phyloP scores from a whole-genome alignment of 148 eudicot genomes.

The Pharnaceum exiguum region DNA sequence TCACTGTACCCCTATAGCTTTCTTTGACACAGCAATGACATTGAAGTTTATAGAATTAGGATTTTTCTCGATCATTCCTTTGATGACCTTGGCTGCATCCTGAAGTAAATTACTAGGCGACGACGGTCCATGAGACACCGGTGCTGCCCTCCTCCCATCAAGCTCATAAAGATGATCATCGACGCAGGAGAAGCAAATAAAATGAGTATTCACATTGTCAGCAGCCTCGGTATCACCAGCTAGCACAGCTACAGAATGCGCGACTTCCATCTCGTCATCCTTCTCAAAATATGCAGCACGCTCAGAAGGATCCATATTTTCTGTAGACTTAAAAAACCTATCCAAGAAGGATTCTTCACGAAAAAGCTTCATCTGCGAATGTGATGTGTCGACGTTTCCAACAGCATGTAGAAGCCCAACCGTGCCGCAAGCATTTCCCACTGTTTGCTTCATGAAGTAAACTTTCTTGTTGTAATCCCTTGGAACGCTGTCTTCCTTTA shows the following conservation, averaged over 20 bases:
- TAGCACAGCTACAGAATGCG: conserved; percentile 87
- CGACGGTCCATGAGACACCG: conserved; percentile 77
- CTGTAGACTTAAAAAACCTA: conserved; percentile 77
- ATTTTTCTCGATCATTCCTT: conserved; percentile 58
- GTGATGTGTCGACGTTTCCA: conserved; percentile 81
- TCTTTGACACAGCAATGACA: conserved; percentile 81
- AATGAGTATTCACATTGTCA: conserved; percentile 74
- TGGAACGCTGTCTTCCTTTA: conserved; percentile 45
- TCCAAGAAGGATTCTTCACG: conserved; percentile 79
- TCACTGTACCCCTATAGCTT: conserved; percentile 12
- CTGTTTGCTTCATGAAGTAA: conserved; percentile 94
- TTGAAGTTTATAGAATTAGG: conserved; percentile 84
- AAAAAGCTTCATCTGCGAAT: conserved; percentile 68
- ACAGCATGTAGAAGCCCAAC: conserved; percentile 94
- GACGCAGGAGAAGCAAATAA: conserved; percentile 83
- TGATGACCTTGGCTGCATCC: conserved; percentile 90
- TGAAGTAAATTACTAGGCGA: conserved; percentile 66
- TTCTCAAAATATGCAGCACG: conserved; percentile 87
- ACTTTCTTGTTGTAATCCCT: conserved; percentile 54
- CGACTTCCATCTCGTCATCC: conserved; percentile 90
- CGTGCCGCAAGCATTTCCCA: conserved; percentile 98
- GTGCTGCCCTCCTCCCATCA: conserved; percentile 81
- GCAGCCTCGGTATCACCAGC: conserved; percentile 93
- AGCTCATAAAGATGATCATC: conserved; percentile 92
- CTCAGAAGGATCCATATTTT: conserved; percentile 67